These are phyloP conservation scores for Aspergillus wentii DNA, from an alignment of 495 filamentous ascomycete species.

Conservation along the genomic window DNA sequence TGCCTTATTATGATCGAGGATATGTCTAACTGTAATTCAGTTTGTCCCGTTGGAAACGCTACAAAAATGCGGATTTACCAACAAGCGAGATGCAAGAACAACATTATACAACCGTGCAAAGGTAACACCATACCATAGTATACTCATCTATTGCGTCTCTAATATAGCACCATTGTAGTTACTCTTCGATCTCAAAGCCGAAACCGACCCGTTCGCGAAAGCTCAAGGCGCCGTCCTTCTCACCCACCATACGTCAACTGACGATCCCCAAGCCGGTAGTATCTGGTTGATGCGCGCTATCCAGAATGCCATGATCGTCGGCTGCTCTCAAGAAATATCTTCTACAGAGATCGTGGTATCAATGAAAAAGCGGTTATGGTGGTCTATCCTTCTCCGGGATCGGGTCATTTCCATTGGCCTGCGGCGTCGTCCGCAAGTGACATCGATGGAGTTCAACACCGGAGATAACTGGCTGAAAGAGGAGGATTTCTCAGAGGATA, in stretches of 20 bases:
- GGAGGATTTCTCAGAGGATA: constrained; percentile 39
- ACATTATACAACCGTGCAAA: constrained; percentile 40
- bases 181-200: constrained; percentile 24
- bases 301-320: constrained; percentile 40
- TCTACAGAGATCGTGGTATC: constrained; percentile 12
- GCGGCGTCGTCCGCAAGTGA: constrained; percentile 42
- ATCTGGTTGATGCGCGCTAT: constrained; percentile 43
- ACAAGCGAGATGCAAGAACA: constrained; percentile 36
- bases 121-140: too few relatives aligned
- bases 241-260: constrained; percentile 29
- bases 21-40: constrained; percentile 10
- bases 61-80: constrained; percentile 35
- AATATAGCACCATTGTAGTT: constrained; percentile 7
- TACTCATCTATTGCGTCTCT: too few relatives aligned
- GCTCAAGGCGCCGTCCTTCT: constrained; percentile 42
- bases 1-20: neutral
- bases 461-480: constrained; percentile 27
- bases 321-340: constrained; percentile 21
- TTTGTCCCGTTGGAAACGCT: constrained; percentile 37
- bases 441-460: constrained; percentile 31
- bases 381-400: constrained; percentile 48
- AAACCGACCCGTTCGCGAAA: constrained; percentile 24
- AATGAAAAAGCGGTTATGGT: constrained; percentile 43
- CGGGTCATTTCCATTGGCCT: constrained; percentile 43
- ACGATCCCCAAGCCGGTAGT: constrained; percentile 37